Evolutionary conservation across 1,284 basidiomycete genomes (phyloP).

Genomic region (Boletus hoseneyae): DNA sequence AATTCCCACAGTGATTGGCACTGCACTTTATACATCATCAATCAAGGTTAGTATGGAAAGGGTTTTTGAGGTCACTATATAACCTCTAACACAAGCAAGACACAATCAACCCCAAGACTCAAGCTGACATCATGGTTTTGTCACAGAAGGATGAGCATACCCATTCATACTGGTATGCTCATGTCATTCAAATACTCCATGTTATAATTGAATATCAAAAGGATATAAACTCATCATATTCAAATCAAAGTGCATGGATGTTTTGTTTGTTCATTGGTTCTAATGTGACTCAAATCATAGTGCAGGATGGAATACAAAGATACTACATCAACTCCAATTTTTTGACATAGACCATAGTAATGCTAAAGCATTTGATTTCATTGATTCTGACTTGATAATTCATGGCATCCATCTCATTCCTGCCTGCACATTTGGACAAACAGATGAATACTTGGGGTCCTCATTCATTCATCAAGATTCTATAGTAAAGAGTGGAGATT

Average conservation of each 20-base stretch:
- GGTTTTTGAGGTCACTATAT: constrained; percentile 6
- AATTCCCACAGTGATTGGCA: no score
- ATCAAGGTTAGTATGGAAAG: no score
- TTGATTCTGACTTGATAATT: not conserved
- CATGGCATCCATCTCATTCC: not conserved
- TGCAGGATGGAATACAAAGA: not conserved
- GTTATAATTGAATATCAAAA: not conserved
- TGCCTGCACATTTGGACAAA: not conserved
- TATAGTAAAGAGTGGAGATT: not conserved
- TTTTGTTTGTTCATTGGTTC: not conserved
- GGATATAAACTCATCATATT: not conserved
- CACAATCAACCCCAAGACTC: not conserved
- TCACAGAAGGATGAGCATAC: not conserved
- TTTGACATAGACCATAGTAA: no score
- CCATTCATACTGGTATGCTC: constrained; percentile 9
- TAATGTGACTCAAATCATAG: not conserved
- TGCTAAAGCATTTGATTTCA: not conserved
- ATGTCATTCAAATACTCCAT: not conserved
- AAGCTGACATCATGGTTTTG: constrained; percentile 3
- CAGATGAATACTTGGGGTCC: not conserved
- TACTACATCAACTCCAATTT: no score
- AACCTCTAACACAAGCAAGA: not conserved
- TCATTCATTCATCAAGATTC: not conserved
- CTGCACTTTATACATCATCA: no score
- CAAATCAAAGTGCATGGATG: not conserved